These are phyloP conservation scores for Pseudovirgaria hyperparasitica DNA, from an alignment of 2,329 filamentous ascomycete species.

Conservation along the genomic window DNA sequence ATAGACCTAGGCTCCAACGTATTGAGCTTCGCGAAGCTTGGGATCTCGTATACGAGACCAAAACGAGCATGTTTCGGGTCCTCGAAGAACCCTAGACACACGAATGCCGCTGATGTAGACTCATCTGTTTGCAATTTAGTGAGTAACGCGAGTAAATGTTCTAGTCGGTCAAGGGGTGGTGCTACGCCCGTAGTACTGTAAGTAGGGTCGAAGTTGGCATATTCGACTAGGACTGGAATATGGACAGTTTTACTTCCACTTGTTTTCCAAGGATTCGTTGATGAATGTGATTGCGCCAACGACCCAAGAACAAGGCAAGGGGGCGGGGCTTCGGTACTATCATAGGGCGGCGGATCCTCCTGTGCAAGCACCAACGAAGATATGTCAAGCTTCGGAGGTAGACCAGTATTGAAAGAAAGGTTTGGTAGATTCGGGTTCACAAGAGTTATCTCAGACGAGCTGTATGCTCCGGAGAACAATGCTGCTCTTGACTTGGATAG, in stretches of 20 bases:
- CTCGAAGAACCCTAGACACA: constrained; percentile 59
- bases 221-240: constrained; percentile 57
- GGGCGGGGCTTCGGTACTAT: constrained; percentile 30
- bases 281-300: constrained; percentile 22
- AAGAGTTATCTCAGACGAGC: constrained; percentile 29
- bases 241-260: constrained; percentile 19
- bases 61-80: constrained; percentile 56
- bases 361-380: constrained; percentile 30
- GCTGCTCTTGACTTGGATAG: constrained; percentile 2
- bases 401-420: constrained; percentile 9
- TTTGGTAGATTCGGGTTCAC: constrained; percentile 25
- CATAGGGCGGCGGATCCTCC: constrained; percentile 37
- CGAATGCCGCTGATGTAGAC: constrained; percentile 33
- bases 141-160: constrained; percentile 24
- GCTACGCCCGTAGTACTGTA: constrained; percentile 35
- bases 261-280: constrained; percentile 25
- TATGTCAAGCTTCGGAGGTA: constrained; percentile 31
- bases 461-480: constrained; percentile 17
- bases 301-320: constrained; percentile 33
- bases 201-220: constrained; percentile 39
- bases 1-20: too few species aligned
- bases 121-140: constrained; percentile 18
- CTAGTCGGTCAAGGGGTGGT: constrained; percentile 32
- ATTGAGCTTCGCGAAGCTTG: constrained; percentile 34
- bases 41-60: constrained; percentile 64